phyloP scores from a whole-genome alignment of 2,329 filamentous ascomycete genomes.

The Penicillium sp. region DNA sequence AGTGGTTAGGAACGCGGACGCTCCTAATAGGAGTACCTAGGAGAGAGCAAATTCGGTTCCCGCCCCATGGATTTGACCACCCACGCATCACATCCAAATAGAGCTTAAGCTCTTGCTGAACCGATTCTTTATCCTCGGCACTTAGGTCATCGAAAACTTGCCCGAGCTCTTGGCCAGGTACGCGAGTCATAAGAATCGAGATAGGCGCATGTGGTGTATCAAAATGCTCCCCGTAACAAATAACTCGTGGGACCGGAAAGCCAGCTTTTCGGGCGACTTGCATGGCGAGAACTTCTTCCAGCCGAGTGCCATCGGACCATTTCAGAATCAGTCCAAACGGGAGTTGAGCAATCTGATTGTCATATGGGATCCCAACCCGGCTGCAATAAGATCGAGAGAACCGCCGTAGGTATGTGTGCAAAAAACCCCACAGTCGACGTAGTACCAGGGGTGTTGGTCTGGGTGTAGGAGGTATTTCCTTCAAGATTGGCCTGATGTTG shows the following conservation, averaged over 20 bases:
- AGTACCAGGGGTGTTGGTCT: conserved; percentile 8
- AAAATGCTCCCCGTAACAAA: conserved; percentile 35
- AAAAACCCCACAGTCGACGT: conserved; percentile 30
- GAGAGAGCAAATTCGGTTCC: conserved; percentile 28
- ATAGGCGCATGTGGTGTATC: conserved; percentile 31
- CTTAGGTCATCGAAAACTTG: conserved; percentile 30
- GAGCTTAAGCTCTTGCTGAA: conserved; percentile 29
- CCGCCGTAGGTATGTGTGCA: conserved; percentile 26
- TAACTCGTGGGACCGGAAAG: conserved; percentile 33
- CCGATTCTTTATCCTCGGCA: conserved; percentile 25
- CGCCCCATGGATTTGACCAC: conserved; percentile 29
- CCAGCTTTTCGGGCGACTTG: conserved; percentile 30
- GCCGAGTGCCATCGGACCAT: conserved; percentile 36
- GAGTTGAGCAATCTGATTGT: conserved; percentile 36
- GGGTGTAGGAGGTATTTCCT: conserved; percentile 25
- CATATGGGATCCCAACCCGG: conserved; percentile 28
- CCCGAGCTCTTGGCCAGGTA: conserved; percentile 36
- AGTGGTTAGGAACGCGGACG: conserved; percentile 28
- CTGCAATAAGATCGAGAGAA: conserved; percentile 32
- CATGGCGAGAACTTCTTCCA: conserved; percentile 38
- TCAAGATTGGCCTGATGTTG: conserved; percentile 6
- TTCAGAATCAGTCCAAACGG: conserved; percentile 41
- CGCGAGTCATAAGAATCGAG: conserved; percentile 40
- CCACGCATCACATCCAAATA: conserved; percentile 34
- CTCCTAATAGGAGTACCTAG: conserved; percentile 29